These are phyloP conservation scores for Phytophthora cryptogea DNA, from an alignment of 352 stramenopile species.

Conservation along the genomic window DNA sequence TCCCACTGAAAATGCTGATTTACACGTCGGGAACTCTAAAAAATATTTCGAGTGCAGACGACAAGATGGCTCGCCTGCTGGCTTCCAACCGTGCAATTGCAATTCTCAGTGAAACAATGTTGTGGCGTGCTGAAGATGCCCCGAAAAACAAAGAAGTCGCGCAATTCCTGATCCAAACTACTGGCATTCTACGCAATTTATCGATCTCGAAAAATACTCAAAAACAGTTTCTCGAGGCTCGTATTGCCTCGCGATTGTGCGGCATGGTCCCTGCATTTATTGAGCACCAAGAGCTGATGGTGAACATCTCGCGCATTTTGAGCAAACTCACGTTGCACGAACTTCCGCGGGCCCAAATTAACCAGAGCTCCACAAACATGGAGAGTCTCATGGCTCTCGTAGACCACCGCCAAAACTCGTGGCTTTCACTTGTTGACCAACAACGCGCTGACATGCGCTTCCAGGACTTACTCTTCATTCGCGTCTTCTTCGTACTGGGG, in stretches of 20 bases:
- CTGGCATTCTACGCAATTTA: slow-evolving; percentile 69
- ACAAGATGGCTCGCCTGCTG: slow-evolving; percentile 65
- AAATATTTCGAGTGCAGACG: slow-evolving; percentile 66
- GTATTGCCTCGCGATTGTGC: slow-evolving; percentile 55
- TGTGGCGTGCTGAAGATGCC: slow-evolving; percentile 37
- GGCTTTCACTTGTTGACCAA: slow-evolving; percentile 40
- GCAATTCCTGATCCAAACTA: slow-evolving; percentile 74
- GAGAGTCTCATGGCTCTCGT: slow-evolving; percentile 55
- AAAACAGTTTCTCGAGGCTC: slow-evolving; percentile 74
- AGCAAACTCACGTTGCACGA: slow-evolving; percentile 87
- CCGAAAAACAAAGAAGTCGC: slow-evolving; percentile 58
- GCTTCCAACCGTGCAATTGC: slow-evolving; percentile 66
- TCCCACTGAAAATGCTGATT: slow-evolving; percentile 54
- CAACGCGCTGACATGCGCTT: slow-evolving; percentile 42
- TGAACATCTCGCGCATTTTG: slow-evolving; percentile 78
- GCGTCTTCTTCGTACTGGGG: slow-evolving; percentile 81
- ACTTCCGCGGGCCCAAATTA: slow-evolving; percentile 67
- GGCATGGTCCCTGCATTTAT: slow-evolving; percentile 47
- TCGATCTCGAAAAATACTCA: slow-evolving; percentile 58
- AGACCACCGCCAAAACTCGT: slow-evolving; percentile 40
- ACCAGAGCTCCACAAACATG: slow-evolving; percentile 46
- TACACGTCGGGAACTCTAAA: slow-evolving; percentile 75
- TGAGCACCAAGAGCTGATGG: slow-evolving; percentile 69
- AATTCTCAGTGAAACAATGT: slow-evolving; percentile 52
- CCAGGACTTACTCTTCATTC: slow-evolving; percentile 69